phyloP scores from a whole-genome alignment of 768 basidiomycete genomes.

The Krasilnikovozyma curviuscula region DNA sequence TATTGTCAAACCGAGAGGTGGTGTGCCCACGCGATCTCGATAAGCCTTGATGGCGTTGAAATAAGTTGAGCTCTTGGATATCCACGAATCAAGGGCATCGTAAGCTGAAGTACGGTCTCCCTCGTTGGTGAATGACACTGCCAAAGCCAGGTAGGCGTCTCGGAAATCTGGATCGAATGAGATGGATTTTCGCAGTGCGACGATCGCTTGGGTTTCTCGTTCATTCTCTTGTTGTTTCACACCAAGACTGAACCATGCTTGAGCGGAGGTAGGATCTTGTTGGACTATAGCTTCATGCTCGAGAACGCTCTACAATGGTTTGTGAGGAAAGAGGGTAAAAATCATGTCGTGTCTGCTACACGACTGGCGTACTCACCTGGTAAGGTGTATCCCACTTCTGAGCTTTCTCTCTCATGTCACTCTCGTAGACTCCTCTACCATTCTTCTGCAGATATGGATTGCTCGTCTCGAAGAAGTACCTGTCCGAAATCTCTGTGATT shows the following conservation, averaged over 20 bases:
- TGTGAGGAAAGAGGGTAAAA: not conserved
- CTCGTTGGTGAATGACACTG: constrained; percentile 82
- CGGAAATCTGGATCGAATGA: constrained; percentile 55
- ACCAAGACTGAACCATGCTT: constrained; percentile 78
- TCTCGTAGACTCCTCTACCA: not conserved
- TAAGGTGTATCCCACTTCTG: too few relatives aligned
- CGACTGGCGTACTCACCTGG: too few relatives aligned
- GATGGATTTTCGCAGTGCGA: constrained; percentile 60
- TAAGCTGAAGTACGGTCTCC: constrained; percentile 52
- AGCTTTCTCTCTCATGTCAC: not conserved
- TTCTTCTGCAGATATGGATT: constrained; percentile 52
- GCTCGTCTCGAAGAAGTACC: constrained; percentile 53
- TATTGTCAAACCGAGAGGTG: not conserved
- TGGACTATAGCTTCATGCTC: constrained; percentile 81
- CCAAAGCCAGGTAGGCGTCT: constrained; percentile 73
- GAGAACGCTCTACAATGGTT: constrained; percentile 47
- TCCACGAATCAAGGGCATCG: constrained; percentile 70
- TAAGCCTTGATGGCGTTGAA: not conserved
- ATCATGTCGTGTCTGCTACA: not conserved
- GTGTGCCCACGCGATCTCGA: not conserved
- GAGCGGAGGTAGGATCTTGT: constrained; percentile 45
- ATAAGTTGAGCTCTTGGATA: constrained; percentile 26
- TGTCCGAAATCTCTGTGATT: constrained; percentile 27
- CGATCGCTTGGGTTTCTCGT: constrained; percentile 71
- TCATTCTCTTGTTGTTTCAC: constrained; percentile 97